Base-by-base conservation (phyloP, 1,284 basidiomycete genomes). In the Phlebopus sp. region DNA sequence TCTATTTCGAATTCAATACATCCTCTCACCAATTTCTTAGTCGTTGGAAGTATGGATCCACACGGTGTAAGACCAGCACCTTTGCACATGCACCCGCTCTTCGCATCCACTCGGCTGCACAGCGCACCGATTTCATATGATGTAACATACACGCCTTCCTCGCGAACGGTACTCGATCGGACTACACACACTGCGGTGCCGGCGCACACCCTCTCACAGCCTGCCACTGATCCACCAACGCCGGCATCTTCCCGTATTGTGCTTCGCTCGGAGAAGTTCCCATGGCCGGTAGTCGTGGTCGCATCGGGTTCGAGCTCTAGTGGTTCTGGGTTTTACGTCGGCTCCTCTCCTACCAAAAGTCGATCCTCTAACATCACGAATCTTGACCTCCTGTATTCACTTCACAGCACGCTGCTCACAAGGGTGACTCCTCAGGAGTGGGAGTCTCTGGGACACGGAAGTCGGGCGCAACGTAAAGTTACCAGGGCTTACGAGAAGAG, bases 371-470 rank as follows among this genome's bases (percentile, higher is more conserved):
- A 50, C 34, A 74, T 86, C 35, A 81, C 80, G 34, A 84, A 81
- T 60, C 65, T 82, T 23, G 84, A 86, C 56, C 72, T 86, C 17
- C 69, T 86, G 13, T 74, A 77, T 52, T 77, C 83, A 2, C 59
- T 86, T 32, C 77, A 86, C 55, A 69, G 69, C 13, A 77, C 79
- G 9, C 75, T 86, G 32, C 63, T 75, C 42, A 67, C 68, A 18
- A 75, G 78, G n/a, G 74, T 84, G 10, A 81, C 81, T 14, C 74
- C 76, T 9, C 73, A 77, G 42, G 84, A 86, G 57, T 86, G 84
- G 84, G 76, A 77, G 34, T 64, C 71, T 0, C 70, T 86, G 4
- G 82, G 81, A 0, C 65, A 74, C 37, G 75, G 75, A n/a, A 76
- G 72, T 53, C 68, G 69, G 2, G 70, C 71, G 21, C 79, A 81